phyloP scores from a whole-genome alignment of 2,329 filamentous ascomycete genomes.

The Thelonectria discophora region DNA sequence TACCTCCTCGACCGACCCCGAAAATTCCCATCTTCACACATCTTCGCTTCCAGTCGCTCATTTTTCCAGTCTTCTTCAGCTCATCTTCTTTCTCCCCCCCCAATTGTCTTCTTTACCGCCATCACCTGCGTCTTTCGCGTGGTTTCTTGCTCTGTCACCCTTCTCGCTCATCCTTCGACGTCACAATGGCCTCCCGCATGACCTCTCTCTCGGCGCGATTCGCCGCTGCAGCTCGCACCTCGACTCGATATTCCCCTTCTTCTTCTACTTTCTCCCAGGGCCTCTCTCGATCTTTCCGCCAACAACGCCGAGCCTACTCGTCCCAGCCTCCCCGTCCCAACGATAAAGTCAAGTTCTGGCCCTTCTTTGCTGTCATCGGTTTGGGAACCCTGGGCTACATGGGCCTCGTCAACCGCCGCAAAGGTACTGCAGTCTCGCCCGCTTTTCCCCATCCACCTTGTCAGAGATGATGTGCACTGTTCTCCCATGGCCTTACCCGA shows the following conservation, averaged over 20 bases:
- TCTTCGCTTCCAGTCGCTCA: slow-evolving; percentile 1
- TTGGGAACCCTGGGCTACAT: slow-evolving; percentile 60
- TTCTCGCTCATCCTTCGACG: slow-evolving; percentile 9
- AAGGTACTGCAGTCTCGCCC: slow-evolving; percentile 47
- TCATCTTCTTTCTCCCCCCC: neutral
- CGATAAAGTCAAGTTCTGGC: slow-evolving; percentile 64
- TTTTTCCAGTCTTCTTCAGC: slow-evolving; percentile 5
- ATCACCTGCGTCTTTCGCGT: slow-evolving; percentile 27
- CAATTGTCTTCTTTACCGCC: slow-evolving; percentile 21
- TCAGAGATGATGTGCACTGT: slow-evolving; percentile 8
- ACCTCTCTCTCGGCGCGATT: slow-evolving; percentile 41
- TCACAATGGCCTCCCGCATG: slow-evolving; percentile 47
- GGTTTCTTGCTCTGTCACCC: slow-evolving; percentile 18
- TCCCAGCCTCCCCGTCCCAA: slow-evolving; percentile 50
- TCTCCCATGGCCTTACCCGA: slow-evolving; percentile 16
- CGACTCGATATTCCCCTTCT: slow-evolving; percentile 28
- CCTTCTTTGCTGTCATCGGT: slow-evolving; percentile 61
- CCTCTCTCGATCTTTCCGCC: slow-evolving; percentile 29
- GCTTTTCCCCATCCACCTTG: slow-evolving; percentile 16
- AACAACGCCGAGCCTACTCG: slow-evolving; percentile 52
- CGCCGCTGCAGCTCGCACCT: slow-evolving; percentile 34
- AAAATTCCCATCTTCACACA: slow-evolving; percentile 12
- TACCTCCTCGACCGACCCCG: slow-evolving; percentile 13
- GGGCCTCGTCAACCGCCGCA: slow-evolving; percentile 58
- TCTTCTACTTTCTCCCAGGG: slow-evolving; percentile 23